A percentile compares a stretch with the other conserved stretches of the same genome.
phyloP scores from a whole-genome alignment of 1,139 yeast species.

The Scheffersomyces cryptocercus region DNA sequence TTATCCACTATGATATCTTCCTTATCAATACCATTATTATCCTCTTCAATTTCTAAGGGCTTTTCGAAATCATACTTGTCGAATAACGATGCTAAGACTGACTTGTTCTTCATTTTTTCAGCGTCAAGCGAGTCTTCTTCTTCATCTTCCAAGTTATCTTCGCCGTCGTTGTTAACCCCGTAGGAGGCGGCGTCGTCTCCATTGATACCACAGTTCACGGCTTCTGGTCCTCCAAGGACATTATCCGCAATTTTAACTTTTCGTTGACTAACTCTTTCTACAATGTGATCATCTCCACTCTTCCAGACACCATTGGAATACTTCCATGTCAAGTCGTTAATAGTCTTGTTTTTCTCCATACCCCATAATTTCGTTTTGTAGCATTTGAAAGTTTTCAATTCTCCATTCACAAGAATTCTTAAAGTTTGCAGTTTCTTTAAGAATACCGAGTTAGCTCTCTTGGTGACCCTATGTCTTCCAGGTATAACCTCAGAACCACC shows the following conservation, averaged over 20 bases:
- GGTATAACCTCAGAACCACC: slow-evolving; percentile 53
- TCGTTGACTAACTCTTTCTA: slow-evolving; percentile 52
- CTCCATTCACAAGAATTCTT: slow-evolving; percentile 64
- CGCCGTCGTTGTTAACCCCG: slow-evolving; percentile 24
- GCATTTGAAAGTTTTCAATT: slow-evolving; percentile 56
- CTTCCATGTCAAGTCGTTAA: slow-evolving; percentile 61
- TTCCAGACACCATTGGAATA: slow-evolving; percentile 75
- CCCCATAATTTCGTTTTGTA: slow-evolving; percentile 90
- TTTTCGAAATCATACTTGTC: slow-evolving; percentile 59
- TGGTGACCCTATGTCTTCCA: slow-evolving; percentile 63
- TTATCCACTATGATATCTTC: slow-evolving; percentile 52
- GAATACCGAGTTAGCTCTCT: slow-evolving; percentile 43
- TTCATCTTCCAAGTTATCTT: slow-evolving; percentile 23
- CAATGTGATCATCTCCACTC: slow-evolving; percentile 78
- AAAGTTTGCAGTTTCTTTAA: slow-evolving; percentile 57
- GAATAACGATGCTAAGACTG: slow-evolving; percentile 55
- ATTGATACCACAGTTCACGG: slow-evolving; percentile 24
- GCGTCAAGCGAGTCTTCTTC: slow-evolving; percentile 21
- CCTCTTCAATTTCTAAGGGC: slow-evolving; percentile 56
- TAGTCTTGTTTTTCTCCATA: slow-evolving; percentile 62
- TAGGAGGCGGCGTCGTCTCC: slow-evolving; percentile 21
- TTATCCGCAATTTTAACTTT: slow-evolving; percentile 6
- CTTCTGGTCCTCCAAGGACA: slow-evolving; percentile 6
- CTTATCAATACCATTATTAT: slow-evolving; percentile 34
- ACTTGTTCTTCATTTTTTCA: slow-evolving; percentile 35